Percentiles rank a stretch among this genome's conserved stretches.
These are phyloP conservation scores for Meyerozyma carpophila DNA, from an alignment of 1,139 yeast species.

Conservation along the genomic window DNA sequence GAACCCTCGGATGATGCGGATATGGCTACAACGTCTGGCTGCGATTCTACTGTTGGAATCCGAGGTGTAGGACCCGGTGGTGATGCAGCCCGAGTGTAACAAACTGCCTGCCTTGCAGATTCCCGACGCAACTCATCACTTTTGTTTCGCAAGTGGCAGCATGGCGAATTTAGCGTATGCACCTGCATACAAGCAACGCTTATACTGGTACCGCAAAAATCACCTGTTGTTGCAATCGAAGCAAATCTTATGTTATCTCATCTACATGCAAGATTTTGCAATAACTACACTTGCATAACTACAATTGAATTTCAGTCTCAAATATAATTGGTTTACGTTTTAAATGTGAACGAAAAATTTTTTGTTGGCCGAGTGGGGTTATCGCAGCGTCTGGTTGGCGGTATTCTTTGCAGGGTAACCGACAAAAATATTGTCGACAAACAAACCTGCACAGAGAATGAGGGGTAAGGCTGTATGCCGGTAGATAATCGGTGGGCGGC, in stretches of 20 bases:
- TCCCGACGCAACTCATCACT: background rate
- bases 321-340: no score
- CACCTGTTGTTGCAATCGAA: background rate
- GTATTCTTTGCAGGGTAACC: background rate
- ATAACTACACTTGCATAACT: no score
- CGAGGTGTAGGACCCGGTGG: no score
- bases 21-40: background rate
- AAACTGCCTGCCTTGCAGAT: background rate
- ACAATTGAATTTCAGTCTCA: no score
- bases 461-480: background rate
- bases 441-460: background rate
- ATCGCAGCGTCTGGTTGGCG: background rate
- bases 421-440: background rate
- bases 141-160: background rate
- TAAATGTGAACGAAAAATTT: background rate
- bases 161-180: background rate
- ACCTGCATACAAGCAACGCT: background rate
- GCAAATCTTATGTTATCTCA: background rate
- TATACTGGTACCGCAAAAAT: background rate
- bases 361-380: slow-evolving; percentile 1
- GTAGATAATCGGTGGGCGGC: background rate
- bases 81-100: background rate
- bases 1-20: background rate
- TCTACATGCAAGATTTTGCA: no score
- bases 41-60: background rate